Base-by-base conservation (phyloP, 31 red algal genomes). In the Bonnemaisonia californica region DNA sequence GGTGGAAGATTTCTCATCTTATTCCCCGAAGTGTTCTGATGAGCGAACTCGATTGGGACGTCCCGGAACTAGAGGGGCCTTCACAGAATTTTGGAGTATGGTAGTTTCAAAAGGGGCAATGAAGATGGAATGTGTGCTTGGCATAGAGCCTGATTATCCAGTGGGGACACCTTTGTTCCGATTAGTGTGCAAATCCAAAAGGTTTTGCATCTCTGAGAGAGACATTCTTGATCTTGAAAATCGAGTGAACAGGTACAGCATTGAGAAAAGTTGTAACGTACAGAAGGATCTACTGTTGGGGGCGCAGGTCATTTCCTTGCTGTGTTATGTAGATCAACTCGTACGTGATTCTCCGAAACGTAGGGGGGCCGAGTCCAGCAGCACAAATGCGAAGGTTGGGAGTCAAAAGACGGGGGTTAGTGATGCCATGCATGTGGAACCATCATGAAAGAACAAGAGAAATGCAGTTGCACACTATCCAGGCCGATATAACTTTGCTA, bases 121-220 rank as follows among this genome's bases (percentile, higher is more conserved):
- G 75, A 67, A 57, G 69, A 57, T 87, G 13, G 62, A 57, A 47
- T 77, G 83, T 42, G 41, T 87, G 83, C 69, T 87, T 40, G 83
- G 73, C 2, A 87, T 87, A 27, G 72, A 77, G 27, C 73, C 72
- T 7, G 73, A 87, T 42, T 87, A 87, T 60, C 83, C 83, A 4
- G 18, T 78, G 27, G 71, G 62, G 21, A 57, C 62, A 3, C 72
- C 72, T 26, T 35, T 69, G 57, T 87, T 87, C 59, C 57, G 83
- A 54, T 62, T 87, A 45, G 62, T 45, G 1, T 73, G 48, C 27
- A 63, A 62, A 27, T 62, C 61, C 13, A 67, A 62, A 0, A 71
- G 40, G 55, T 47, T 58, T 3, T 3, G 48, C 51, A 67, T 73
- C 16, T 61, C 55, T 1, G 80, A 83, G 69, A 62, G n/a, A 29